phyloP scores from a whole-genome alignment of 2,329 filamentous ascomycete species.

The Beauveria sp. region DNA sequence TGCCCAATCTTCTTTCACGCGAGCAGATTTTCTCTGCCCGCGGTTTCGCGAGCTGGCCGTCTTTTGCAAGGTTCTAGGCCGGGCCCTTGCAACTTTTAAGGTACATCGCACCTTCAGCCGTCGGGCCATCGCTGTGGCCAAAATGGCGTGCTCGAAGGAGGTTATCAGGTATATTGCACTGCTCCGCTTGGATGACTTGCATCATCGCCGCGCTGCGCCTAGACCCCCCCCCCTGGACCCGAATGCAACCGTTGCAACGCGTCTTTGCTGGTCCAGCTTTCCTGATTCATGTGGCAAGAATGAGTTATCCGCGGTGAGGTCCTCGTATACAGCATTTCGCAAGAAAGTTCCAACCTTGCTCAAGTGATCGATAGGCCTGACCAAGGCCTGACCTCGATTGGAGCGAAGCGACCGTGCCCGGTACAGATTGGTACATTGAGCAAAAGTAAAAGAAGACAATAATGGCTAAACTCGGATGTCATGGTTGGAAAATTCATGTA shows the following conservation, averaged over 20 bases:
- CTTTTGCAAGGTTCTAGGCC: not conserved
- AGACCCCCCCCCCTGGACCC: not conserved
- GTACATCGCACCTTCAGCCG: not conserved
- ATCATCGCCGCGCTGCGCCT: not conserved
- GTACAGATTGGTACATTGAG: too few species aligned
- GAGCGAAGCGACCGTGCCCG: too few species aligned
- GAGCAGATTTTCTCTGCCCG: not conserved
- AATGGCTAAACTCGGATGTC: too few species aligned
- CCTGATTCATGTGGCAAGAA: too few species aligned
- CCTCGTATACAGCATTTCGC: too few species aligned
- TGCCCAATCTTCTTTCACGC: not conserved
- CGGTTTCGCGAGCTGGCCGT: not conserved
- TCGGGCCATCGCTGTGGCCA: not conserved
- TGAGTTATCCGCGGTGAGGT: too few species aligned
- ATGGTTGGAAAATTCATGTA: too few species aligned
- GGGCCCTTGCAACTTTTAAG: not conserved
- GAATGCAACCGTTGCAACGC: not conserved
- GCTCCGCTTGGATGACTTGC: not conserved
- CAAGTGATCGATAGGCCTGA: too few species aligned
- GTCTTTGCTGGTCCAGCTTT: not conserved
- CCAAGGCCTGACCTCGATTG: too few species aligned
- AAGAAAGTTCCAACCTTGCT: too few species aligned
- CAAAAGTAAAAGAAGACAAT: too few species aligned
- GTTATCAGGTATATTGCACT: not conserved
- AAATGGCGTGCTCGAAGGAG: slow-evolving; percentile 4